These are phyloP conservation scores for Chytridiales sp. DNA, from an alignment of 371 early-diverging fungal species.

Conservation along the genomic window DNA sequence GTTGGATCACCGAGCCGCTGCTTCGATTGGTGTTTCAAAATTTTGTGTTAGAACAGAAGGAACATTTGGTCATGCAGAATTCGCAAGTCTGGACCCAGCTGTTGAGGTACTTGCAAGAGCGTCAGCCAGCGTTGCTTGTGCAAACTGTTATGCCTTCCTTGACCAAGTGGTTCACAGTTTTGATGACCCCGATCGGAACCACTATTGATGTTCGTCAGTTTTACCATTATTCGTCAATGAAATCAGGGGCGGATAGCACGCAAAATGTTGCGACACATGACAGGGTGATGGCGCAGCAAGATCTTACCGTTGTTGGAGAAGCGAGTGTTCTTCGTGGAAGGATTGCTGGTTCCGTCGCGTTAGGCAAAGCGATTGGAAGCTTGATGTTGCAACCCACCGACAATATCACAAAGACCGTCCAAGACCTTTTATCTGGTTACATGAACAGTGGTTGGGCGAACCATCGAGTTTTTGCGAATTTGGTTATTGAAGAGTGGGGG, in stretches of 20 bases:
- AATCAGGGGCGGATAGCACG: conserved; percentile 1
- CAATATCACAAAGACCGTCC: too few species aligned
- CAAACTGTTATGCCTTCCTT: conserved; percentile 9
- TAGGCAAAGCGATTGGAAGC: too few species aligned
- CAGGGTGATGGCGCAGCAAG: conserved; percentile 87
- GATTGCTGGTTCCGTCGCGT: conserved; percentile 70
- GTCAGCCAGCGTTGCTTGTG: not conserved
- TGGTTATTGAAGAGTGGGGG: conserved; percentile 83
- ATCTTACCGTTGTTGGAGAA: conserved; percentile 75
- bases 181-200: conserved; percentile 58
- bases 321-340: conserved; percentile 82
- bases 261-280: conserved; percentile 63
- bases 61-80: conserved; percentile 67
- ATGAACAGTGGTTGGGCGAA: conserved; percentile 71
- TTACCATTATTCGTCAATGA: conserved; percentile 37
- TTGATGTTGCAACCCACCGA: too few species aligned
- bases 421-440: conserved; percentile 35
- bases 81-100: conserved; percentile 70
- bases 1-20: conserved; percentile 77
- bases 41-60: conserved; percentile 79
- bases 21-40: conserved; percentile 86
- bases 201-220: conserved; percentile 70
- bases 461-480: conserved; percentile 75
- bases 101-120: conserved; percentile 32
- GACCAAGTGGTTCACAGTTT: conserved; percentile 27